Base-by-base conservation (phyloP, 495 filamentous ascomycete genomes). In the Hypoxylon lenormandii region DNA sequence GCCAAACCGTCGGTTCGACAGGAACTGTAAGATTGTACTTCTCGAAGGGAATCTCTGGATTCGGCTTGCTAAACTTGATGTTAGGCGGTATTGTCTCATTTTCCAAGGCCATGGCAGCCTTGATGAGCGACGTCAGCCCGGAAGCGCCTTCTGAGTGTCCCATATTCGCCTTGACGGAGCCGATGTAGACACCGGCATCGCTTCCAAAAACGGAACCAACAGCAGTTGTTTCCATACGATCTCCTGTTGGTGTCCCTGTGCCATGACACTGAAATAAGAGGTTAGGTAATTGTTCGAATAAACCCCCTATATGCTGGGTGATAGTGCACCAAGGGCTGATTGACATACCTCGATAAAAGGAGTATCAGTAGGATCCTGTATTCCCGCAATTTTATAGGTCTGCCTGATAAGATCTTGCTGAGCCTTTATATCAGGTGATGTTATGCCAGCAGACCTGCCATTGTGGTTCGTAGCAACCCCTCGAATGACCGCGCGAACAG, bases 111-210 rank as follows among this genome's bases (percentile, higher is more conserved):
- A 84, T 42, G 4, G 78, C 69, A 0, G 75, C 74, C 51, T 88
- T 87, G 21, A 87, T 80, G 3, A 87, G 36, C 0, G 77, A 79
- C 0, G 80, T 75, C 16, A 87, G 68, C 0, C 84, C 84, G 28
- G 77, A 76, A 0, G 80, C 75, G 0, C 77, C 83, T 72, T 87
- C 85, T 1, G 75, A 53, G 59, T 88, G 85, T 0, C 85, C 82
- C 3, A 85, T 66, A 53, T 85, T 84, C 0, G 81, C 77, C 52
- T 88, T 87, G 0, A 86, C 74, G 0, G 83, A 83, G 1, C 84
- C 85, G 37, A 88, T 78, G 40, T 79, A 78, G 5, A 84, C 61
- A 1, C 78, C 74, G 0, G 62, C 46, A 1, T 69, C 65, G 26
- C 26, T 28, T 3, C 73, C 75, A 40, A 80, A 77, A 0, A 73